Base-by-base conservation (phyloP, 257 asterid species). In the Ophiorrhiza pumila region DNA sequence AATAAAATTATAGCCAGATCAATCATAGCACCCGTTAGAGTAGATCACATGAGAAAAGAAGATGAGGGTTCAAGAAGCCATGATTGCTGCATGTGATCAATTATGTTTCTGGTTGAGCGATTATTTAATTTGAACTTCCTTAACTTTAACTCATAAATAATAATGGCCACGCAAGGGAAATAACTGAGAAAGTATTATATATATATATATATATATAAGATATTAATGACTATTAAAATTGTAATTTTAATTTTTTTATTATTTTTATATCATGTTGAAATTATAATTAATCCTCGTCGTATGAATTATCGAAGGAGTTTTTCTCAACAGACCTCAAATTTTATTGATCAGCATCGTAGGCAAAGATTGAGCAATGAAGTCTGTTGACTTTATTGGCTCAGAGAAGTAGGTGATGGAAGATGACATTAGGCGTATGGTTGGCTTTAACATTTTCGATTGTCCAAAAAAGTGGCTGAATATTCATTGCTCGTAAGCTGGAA, bases 11-110 rank as follows among this genome's bases (percentile, higher is more conserved):
- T 8, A 7, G 50, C 12, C 50, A 45, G 6, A 45, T 5, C 13
- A 45, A 22, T 55, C 31, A 55, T 50, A 50, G 4, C 60, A 55
- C 60, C 29, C 23, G 31, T 2, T 15, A 11, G 25, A 18, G 46
- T 56, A 66, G 3, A 45, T 23, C 69, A 25, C 50, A 34, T 42
- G 76, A 69, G 11, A 15, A 69, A 69, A 47, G 55, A 57, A 45
- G 71, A 35, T 69, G 80, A 63, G 34, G 77, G 7, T 4, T 42
- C 25, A 17, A 20, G 34, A 60, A 31, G 46, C 7, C 10, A 73
- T 80, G 67, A 80, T 77, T 64, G 50, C 65, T 41, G 65, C 80
- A 72, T 75, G 78, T 78, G 78, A 47, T 55, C 68, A 53, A 78
- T 79, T 57, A 74, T 78, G 65, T 50, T 80, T 29, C 9, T 9